Base-by-base conservation (phyloP, 495 filamentous ascomycete species). In the Amorphotheca resinae region DNA sequence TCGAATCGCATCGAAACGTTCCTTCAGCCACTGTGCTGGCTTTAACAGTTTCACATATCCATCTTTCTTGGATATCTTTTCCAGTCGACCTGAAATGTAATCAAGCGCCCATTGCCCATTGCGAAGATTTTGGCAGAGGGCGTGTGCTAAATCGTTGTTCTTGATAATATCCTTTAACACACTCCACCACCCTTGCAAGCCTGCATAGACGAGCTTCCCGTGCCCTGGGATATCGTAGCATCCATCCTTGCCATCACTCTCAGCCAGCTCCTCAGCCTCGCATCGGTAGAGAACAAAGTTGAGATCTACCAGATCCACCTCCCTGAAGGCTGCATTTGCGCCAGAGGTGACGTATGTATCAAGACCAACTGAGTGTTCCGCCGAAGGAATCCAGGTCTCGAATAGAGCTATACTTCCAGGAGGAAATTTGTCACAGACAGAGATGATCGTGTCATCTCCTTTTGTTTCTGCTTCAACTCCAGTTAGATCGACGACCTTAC, bases 161-260 rank as follows among this genome's bases (percentile, higher is more conserved):
- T 68, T 72, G 61, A 95, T 84, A 48, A 96, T 77, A 45, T 82
- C 69, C 50, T 84, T 80, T 31, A 99, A 68, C 5, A 93, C 67
- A 58, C 87, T 95, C 91, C 88, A 95, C 91, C 91, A 99, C 11
- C 93, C 93, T 59, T 99, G 93, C 21, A 99, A 72, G 34, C 93
- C 93, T 44, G 93, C 88, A 60, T 99, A 99, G 14, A 95, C 84
- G 32, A 95, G 68, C 36, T 82, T 69, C 3, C 88, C 93, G 53
- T 83, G 65, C 0, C 78, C 76, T 8, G 93, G 91, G 49, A 99
- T 84, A 36, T 67, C 72, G 59, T 96, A 99, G 0, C 79, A 78
- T 1, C 93, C 93, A 64, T 96, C 84, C 45, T 76, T 70, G 7
- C 84, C 83, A 18, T 70, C 69, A 44, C 82, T 93, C 1, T 69